Conservation (phyloP, 2,329 filamentous ascomycete genomes). For the Penicillium sp. region DNA sequence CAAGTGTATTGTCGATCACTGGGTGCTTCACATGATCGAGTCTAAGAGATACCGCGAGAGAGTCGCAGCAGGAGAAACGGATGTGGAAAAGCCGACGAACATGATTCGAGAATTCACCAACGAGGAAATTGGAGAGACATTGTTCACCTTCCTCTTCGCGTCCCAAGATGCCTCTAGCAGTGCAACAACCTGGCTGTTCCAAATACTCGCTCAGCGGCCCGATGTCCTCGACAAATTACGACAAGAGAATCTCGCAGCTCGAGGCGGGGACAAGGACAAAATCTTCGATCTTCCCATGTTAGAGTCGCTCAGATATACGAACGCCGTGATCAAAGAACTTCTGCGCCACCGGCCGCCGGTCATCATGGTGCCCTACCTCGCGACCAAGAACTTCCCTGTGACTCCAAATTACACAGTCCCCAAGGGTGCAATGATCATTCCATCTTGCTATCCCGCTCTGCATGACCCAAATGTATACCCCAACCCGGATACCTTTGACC, state of each 20-base stretch:
- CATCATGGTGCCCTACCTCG: constrained; percentile 57
- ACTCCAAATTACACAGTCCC: constrained; percentile 53
- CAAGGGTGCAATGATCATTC: constrained; percentile 54
- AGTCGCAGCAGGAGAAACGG: constrained; percentile 66
- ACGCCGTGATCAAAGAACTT: constrained; percentile 56
- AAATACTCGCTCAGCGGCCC: constrained; percentile 54
- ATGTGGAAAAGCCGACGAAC: constrained; percentile 48
- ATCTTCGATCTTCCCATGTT: constrained; percentile 51
- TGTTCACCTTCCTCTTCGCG: constrained; percentile 58
- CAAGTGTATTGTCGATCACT: constrained; percentile 85
- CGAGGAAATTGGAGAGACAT: constrained; percentile 52
- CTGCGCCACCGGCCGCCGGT: constrained; percentile 56
- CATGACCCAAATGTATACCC: constrained; percentile 54
- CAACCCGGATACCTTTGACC: constrained; percentile 51
- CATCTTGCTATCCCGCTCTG: constrained; percentile 55
- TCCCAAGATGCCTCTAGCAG: constrained; percentile 58
- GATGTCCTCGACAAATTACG: constrained; percentile 52
- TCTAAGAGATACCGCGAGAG: constrained; percentile 74
- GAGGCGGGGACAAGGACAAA: constrained; percentile 45
- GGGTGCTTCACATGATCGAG: constrained; percentile 80
- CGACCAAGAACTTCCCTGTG: constrained; percentile 51
- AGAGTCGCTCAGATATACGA: constrained; percentile 55
- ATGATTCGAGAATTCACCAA: constrained; percentile 55
- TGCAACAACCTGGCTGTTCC: constrained; percentile 57
- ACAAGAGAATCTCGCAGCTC: constrained; percentile 50